These are phyloP conservation scores for Fomitopsis schrenkii DNA, from an alignment of 1,284 basidiomycete genomes.

Conservation along the genomic window DNA sequence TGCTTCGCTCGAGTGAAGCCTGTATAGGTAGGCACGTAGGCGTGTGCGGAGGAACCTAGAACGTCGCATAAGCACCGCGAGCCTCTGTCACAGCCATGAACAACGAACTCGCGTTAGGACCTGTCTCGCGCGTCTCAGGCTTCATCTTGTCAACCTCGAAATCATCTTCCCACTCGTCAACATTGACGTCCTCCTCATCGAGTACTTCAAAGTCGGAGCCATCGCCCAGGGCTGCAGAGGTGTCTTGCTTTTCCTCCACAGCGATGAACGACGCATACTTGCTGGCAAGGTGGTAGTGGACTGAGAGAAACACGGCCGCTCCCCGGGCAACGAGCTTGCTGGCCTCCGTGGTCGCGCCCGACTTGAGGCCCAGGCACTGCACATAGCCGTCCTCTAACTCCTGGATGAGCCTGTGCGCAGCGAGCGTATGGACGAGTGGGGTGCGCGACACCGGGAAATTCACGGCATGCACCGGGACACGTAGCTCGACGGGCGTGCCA, in stretches of 20 bases:
- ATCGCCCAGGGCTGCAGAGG: not conserved
- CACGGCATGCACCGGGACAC: slow-evolving; percentile 31
- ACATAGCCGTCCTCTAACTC: slow-evolving; percentile 34
- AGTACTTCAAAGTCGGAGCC: not conserved
- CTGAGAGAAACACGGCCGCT: slow-evolving; percentile 44
- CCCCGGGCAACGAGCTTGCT: slow-evolving; percentile 34
- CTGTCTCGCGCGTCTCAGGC: too few species aligned
- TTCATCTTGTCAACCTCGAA: too few species aligned
- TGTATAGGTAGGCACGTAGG: too few species aligned
- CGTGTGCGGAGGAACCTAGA: too few species aligned
- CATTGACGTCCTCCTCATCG: not conserved
- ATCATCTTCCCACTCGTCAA: not conserved
- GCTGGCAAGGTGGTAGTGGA: slow-evolving; percentile 48
- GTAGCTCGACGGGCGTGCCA: slow-evolving; percentile 26
- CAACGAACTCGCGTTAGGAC: too few species aligned
- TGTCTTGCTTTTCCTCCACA: slow-evolving; percentile 26
- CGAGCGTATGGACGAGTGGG: slow-evolving; percentile 48
- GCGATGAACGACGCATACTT: slow-evolving; percentile 55
- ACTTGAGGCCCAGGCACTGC: slow-evolving; percentile 1
- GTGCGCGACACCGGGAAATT: not conserved
- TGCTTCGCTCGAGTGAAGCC: not conserved
- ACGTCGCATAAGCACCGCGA: too few species aligned
- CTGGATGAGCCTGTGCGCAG: slow-evolving; percentile 47
- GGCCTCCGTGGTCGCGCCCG: too few species aligned
- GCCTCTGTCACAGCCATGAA: too few species aligned